phyloP scores from a whole-genome alignment of 495 filamentous ascomycete genomes.

The Monascus purpureus region DNA sequence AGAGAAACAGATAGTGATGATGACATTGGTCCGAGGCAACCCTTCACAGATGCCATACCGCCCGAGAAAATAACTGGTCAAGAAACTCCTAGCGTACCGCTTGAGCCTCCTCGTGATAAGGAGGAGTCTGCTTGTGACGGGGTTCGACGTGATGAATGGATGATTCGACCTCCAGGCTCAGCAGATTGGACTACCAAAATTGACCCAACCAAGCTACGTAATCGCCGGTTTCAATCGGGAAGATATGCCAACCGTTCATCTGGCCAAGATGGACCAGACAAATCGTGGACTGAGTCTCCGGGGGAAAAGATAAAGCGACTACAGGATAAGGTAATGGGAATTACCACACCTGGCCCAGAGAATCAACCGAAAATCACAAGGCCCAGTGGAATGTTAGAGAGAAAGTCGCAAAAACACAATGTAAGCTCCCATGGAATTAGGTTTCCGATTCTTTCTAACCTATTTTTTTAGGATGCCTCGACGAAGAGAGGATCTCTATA shows the following conservation, averaged over 20 bases:
- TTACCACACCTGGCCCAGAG: conserved; percentile 15
- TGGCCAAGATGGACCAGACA: conserved; percentile 26
- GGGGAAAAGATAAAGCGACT: conserved; percentile 73
- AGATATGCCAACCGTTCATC: conserved; percentile 39
- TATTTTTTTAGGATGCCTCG: conserved; percentile 32
- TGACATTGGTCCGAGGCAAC: conserved; percentile 73
- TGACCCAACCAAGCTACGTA: conserved; percentile 73
- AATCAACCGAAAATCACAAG: conserved; percentile 4
- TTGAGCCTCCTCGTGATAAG: conserved; percentile 15
- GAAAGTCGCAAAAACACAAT: conserved; percentile 46
- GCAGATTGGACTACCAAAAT: conserved; percentile 48
- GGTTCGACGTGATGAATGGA: conserved; percentile 74
- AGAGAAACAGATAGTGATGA: conserved; percentile 38
- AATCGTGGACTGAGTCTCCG: conserved; percentile 85
- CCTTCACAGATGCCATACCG: conserved; percentile 31
- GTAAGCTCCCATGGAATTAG: conserved; percentile 12
- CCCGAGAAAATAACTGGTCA: conserved; percentile 5
- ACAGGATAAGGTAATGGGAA: conserved; percentile 74
- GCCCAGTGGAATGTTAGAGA: conserved; percentile 29
- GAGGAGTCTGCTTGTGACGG: conserved; percentile 13
- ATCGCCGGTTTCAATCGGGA: conserved; percentile 72
- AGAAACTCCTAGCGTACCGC: conserved; percentile 6
- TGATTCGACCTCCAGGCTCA: conserved; percentile 68
- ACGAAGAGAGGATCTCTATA: conserved; percentile 49
- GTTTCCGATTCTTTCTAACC: neutral